These are phyloP conservation scores for Poronia punctata DNA, from an alignment of 495 filamentous ascomycete genomes.

Conservation along the genomic window DNA sequence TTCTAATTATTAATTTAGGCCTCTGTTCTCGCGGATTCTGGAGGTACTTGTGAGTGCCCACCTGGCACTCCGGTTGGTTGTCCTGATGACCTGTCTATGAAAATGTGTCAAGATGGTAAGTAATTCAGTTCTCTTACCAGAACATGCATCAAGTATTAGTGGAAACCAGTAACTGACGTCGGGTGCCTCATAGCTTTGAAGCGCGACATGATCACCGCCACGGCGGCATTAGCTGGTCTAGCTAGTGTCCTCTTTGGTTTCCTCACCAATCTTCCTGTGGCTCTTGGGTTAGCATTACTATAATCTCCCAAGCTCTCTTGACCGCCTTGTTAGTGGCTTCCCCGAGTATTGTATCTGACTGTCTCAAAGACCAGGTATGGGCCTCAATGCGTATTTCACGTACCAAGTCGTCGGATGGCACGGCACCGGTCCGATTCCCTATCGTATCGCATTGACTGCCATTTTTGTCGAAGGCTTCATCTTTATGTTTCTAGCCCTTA, in stretches of 20 bases:
- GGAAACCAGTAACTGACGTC: conserved; percentile 11
- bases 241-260: conserved; percentile 45
- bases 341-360: conserved; percentile 19
- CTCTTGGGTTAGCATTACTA: conserved; percentile 47
- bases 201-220: conserved; percentile 71
- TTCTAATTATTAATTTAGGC: conserved; percentile 32
- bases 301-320: conserved; percentile 19
- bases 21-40: conserved; percentile 51
- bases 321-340: too few relatives aligned
- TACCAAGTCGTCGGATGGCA: conserved; percentile 75
- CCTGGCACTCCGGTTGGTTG: conserved; percentile 41
- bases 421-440: conserved; percentile 59
- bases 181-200: conserved; percentile 45
- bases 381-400: conserved; percentile 79
- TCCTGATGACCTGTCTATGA: conserved; percentile 49
- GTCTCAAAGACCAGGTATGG: conserved; percentile 63
- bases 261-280: conserved; percentile 48
- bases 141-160: not conserved
- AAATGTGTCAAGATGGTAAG: conserved; percentile 41
- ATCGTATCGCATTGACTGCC: conserved; percentile 66
- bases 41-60: conserved; percentile 65
- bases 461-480: conserved; percentile 74
- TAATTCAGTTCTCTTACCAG: not conserved
- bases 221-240: conserved; percentile 60
- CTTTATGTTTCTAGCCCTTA: conserved; percentile 56